Percentiles rank a stretch among this genome's conserved stretches.
phyloP scores from a whole-genome alignment of 1,284 basidiomycete genomes.

The Cutaneotrichosporon spelunceum region DNA sequence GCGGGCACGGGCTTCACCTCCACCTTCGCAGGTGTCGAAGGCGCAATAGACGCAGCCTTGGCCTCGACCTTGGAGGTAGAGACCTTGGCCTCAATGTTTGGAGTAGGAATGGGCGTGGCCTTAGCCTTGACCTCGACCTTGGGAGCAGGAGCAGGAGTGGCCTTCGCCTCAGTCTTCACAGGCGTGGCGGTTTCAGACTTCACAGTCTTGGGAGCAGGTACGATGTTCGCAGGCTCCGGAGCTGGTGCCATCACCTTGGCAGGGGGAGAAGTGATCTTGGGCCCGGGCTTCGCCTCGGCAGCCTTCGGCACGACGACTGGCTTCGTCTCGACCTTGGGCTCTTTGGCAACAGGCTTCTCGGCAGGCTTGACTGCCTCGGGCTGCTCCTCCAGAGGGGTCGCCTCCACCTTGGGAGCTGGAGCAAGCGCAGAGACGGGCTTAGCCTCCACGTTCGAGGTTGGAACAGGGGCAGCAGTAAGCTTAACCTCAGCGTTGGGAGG shows the following conservation, averaged over 20 bases:
- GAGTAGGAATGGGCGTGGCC: background rate
- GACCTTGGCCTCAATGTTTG: background rate
- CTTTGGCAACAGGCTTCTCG: background rate
- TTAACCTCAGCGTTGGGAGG: background rate
- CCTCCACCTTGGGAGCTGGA: no score
- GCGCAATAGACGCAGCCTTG: background rate
- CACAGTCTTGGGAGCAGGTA: background rate
- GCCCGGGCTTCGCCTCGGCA: background rate
- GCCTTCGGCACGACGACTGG: background rate
- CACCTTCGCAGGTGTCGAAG: no score
- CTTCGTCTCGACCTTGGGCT: background rate
- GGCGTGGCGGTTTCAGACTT: no score
- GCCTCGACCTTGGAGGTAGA: background rate
- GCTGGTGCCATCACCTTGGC: no score
- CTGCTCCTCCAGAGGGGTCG: background rate
- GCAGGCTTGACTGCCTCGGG: background rate
- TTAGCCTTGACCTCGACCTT: background rate
- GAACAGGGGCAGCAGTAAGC: background rate
- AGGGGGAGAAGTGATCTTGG: background rate
- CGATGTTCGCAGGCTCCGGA: no score
- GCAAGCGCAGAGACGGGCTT: no score
- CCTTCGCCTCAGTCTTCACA: no score
- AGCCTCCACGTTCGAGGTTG: background rate
- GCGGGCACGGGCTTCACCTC: background rate
- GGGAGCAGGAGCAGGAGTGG: background rate